A percentile compares a stretch with the other conserved stretches of the same genome.
Conservation (phyloP, 805 yeast genomes). For the Nakazawaea pomicola region DNA sequence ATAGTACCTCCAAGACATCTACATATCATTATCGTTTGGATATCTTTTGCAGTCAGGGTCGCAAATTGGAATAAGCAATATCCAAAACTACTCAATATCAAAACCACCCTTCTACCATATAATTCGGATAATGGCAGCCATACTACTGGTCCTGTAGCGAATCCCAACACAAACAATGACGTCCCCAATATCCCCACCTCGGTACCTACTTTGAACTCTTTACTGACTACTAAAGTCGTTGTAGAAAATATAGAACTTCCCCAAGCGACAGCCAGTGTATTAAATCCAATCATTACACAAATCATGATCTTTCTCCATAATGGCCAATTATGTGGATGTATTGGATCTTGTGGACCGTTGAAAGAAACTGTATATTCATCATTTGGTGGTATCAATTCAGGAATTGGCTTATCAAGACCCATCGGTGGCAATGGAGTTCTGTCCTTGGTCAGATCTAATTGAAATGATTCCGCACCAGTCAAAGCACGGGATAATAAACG, state of each 20-base stretch:
- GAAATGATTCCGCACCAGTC: neutral
- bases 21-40: conserved; percentile 72
- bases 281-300: conserved; percentile 39
- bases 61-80: conserved; percentile 62
- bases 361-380: conserved; percentile 61
- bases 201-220: conserved; percentile 51
- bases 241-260: conserved; percentile 80
- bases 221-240: conserved; percentile 44
- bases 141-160: conserved; percentile 85
- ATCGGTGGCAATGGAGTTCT: conserved; percentile 35
- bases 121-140: conserved; percentile 89
- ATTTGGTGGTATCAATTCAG: conserved; percentile 52
- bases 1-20: conserved; percentile 76
- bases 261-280: conserved; percentile 52
- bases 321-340: conserved; percentile 79
- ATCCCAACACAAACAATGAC: conserved; percentile 81
- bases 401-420: conserved; percentile 65
- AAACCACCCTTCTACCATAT: conserved; percentile 62
- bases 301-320: conserved; percentile 35
- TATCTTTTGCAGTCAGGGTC: conserved; percentile 67
- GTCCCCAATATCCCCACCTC: conserved; percentile 74
- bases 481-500: neutral
- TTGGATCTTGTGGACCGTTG: conserved; percentile 76
- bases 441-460: neutral
- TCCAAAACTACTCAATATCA: conserved; percentile 52